Base-by-base conservation (phyloP, 805 yeast species). In the Yamadazyma scolyti region DNA sequence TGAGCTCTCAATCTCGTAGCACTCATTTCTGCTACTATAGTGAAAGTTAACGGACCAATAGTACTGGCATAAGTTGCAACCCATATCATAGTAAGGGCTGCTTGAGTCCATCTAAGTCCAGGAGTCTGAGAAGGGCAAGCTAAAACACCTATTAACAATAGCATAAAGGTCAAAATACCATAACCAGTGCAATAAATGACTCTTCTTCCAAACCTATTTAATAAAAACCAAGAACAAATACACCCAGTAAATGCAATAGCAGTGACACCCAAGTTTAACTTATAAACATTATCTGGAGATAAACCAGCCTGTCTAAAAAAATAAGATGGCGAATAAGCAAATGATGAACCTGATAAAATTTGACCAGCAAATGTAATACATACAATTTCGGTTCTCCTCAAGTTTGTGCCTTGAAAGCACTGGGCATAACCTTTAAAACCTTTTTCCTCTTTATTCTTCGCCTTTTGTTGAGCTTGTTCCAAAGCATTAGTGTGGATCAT, bases 281-380 rank as follows among this genome's bases (percentile, higher is more conserved):
- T 56, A 42, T 54, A 57, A n/a, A 55, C 36, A 31, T 43, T 53
- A 18, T 43, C 33, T 9, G 50, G 44, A 11, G 56, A 44, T 43
- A 66, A 54, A 28, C 78, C 78, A 25, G 76, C 75, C 40, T 68
- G 71, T 31, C 48, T 50, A 43, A 63, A 71, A 50, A 73, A 72
- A 45, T 71, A 69, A 14, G 77, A 65, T 21, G 75, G 56, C 45
- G 62, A 71, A 20, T 66, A 67, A 47, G 63, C 57, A 46, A 67
- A 60, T 1, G 70, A 53, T 5, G 74, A 57, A 31, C 77, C 69
- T 36, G 69, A 56, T 39, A 61, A 50, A 29, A 56, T 56, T 48
- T 73, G 78, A 23, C 60, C 55, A 25, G 67, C 40, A 69, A 72
- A 71, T 2, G 60, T 55, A 23, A 62, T 27, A 25, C 65, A 50